Percentiles rank a stretch among this genome's conserved stretches.
These are phyloP conservation scores for Aurantiochytrium sp. DNA, from an alignment of 108 stramenopile species.

Conservation along the genomic window DNA sequence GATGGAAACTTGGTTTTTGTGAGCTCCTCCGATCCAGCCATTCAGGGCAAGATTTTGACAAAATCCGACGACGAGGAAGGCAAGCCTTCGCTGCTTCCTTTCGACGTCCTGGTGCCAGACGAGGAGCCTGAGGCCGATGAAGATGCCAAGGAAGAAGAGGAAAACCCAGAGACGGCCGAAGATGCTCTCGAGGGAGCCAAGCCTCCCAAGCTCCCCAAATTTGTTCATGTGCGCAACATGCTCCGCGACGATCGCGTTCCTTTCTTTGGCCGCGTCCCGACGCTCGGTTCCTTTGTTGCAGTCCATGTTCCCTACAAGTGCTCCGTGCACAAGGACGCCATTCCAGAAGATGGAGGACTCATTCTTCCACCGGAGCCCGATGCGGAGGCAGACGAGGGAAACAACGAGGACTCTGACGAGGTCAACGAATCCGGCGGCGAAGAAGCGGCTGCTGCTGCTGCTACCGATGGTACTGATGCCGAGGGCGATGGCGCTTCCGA, in stretches of 20 bases:
- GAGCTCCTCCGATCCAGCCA: neutral
- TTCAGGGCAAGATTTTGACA: neutral
- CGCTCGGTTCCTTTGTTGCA: neutral
- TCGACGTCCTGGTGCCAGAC: neutral
- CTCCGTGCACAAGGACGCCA: neutral
- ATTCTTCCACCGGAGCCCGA: neutral
- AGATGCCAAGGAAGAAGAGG: neutral
- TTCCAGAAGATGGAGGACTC: neutral
- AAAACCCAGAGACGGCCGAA: neutral
- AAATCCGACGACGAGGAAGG: neutral
- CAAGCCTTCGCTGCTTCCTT: neutral
- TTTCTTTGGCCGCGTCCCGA: slow-evolving; percentile 3
- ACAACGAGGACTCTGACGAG: neutral
- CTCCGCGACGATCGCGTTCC: neutral
- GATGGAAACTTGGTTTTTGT: neutral
- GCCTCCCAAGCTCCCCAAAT: neutral
- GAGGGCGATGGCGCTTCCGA: neutral
- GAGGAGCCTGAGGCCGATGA: neutral
- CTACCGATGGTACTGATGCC: neutral
- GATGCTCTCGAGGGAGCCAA: neutral
- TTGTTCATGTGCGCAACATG: neutral
- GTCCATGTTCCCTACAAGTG: neutral
- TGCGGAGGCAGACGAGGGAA: neutral
- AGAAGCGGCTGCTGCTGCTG: neutral
- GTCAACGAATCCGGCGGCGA: neutral